Percentiles rank a stretch among this genome's conserved stretches.
phyloP scores from a whole-genome alignment of 495 filamentous ascomycete genomes.

The Margaritispora aquatica region DNA sequence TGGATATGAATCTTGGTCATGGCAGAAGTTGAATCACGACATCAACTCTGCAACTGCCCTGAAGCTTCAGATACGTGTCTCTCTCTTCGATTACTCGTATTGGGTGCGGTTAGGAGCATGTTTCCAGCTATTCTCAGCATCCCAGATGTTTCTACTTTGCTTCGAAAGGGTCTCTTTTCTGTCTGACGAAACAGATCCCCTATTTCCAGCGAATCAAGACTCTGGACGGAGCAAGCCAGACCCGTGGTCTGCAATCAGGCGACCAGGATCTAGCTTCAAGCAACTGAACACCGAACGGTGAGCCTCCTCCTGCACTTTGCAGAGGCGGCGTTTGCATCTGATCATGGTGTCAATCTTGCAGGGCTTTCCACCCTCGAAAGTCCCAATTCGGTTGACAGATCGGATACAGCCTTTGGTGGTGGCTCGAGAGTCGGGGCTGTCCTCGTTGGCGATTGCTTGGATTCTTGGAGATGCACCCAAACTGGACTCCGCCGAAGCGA shows the following conservation, averaged over 20 bases:
- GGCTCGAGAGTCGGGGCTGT: constrained; percentile 16
- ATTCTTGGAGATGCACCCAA: constrained; percentile 5
- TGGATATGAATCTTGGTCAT: no score
- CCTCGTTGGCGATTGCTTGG: no score
- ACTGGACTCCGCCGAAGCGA: neutral
- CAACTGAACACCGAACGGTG: neutral
- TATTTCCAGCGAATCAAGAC: neutral
- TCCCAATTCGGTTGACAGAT: neutral
- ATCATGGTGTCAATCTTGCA: constrained; percentile 19
- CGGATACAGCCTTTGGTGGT: constrained; percentile 8
- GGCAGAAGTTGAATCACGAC: neutral
- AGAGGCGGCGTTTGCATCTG: constrained; percentile 17
- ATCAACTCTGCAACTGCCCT: neutral
- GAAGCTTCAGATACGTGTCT: neutral
- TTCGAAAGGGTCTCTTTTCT: constrained; percentile 7
- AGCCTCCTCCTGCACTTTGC: neutral
- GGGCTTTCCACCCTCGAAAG: neutral
- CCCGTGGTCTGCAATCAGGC: neutral
- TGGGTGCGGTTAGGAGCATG: neutral
- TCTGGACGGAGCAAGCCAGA: constrained; percentile 6
- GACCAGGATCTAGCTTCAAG: neutral
- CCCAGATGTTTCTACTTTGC: constrained; percentile 12
- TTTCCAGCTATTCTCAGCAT: neutral
- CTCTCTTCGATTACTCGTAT: neutral
- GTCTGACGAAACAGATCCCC: constrained; percentile 14